Evolutionary conservation across 1,284 basidiomycete species (phyloP).

Genomic region (Schizophyllum commune): DNA sequence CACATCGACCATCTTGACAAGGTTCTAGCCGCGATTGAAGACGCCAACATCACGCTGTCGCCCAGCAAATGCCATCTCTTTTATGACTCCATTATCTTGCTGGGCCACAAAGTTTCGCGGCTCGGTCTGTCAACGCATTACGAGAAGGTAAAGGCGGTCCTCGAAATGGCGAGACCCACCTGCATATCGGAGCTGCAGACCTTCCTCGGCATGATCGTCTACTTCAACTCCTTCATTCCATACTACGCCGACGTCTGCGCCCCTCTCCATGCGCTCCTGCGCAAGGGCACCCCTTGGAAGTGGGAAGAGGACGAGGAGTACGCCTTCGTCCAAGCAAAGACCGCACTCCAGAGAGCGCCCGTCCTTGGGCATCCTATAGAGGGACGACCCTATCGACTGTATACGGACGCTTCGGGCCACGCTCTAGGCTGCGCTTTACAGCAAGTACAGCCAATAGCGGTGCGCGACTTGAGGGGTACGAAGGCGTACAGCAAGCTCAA

Average conservation of each 20-base stretch:
- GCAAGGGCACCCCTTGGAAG: conserved; percentile 20
- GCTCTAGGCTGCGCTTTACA: conserved; percentile 19
- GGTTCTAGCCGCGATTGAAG: conserved; percentile 21
- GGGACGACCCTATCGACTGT: conserved; percentile 25
- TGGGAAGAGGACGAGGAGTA: not conserved
- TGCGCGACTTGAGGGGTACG: conserved; percentile 9
- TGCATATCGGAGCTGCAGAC: too few relatives aligned
- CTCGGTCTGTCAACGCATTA: not conserved
- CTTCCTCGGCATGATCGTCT: conserved; percentile 19
- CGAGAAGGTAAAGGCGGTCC: conserved; percentile 16
- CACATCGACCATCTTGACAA: conserved; percentile 24
- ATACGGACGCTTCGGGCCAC: conserved; percentile 31
- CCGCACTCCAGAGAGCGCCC: conserved; percentile 19
- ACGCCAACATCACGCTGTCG: conserved; percentile 24
- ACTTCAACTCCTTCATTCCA: conserved; percentile 5
- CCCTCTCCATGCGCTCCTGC: conserved; percentile 12
- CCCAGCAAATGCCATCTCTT: conserved; percentile 24
- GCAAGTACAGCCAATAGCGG: conserved; percentile 11
- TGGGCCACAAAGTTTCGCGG: not conserved
- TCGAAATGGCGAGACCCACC: conserved; percentile 5
- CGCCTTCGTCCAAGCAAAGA: conserved; percentile 20
- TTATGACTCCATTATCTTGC: conserved; percentile 25
- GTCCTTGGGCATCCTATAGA: conserved; percentile 23
- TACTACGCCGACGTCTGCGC: not conserved
- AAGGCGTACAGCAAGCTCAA: conserved; percentile 13